Conservation (phyloP, 306 rosid genomes). For the Neltuma alba region DNA sequence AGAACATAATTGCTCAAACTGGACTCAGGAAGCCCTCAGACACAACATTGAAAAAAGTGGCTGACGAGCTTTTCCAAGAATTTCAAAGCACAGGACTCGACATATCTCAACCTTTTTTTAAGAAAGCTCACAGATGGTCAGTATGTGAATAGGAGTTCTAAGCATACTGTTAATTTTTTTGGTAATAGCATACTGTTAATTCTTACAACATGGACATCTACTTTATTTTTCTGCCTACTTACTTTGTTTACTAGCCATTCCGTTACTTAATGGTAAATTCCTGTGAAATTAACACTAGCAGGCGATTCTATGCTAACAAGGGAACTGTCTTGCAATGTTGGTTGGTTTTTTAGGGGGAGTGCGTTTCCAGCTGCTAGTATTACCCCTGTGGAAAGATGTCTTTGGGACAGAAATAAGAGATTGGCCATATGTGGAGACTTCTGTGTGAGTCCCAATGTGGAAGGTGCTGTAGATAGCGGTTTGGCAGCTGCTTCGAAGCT, state of each 20-base stretch:
- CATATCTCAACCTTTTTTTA: slow-evolving; percentile 60
- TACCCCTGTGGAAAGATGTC: slow-evolving; percentile 74
- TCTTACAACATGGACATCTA: slow-evolving; percentile 13
- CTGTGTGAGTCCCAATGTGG: slow-evolving; percentile 84
- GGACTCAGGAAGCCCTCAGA: slow-evolving; percentile 85
- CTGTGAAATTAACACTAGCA: not conserved
- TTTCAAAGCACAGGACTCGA: slow-evolving; percentile 59
- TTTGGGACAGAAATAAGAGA: slow-evolving; percentile 78
- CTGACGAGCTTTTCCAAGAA: slow-evolving; percentile 78
- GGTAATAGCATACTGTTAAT: slow-evolving; percentile 23
- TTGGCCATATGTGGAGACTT: slow-evolving; percentile 89
- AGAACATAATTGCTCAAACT: slow-evolving; percentile 66
- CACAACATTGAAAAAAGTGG: slow-evolving; percentile 60
- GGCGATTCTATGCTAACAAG: slow-evolving; percentile 8
- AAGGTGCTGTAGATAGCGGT: slow-evolving; percentile 87
- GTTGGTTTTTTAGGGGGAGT: slow-evolving; percentile 70
- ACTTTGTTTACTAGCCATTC: slow-evolving; percentile 4
- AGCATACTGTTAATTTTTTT: slow-evolving; percentile 23
- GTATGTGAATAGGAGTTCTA: slow-evolving; percentile 36
- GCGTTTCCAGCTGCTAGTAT: slow-evolving; percentile 83
- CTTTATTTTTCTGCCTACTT: not conserved
- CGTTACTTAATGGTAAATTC: not conserved
- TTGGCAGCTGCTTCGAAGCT: slow-evolving; percentile 83
- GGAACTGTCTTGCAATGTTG: slow-evolving; percentile 6
- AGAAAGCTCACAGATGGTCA: slow-evolving; percentile 94